Percentiles rank a stretch among this genome's conserved stretches.
Conservation (phyloP, 2,329 filamentous ascomycete species). For the Phoma herbarum region DNA sequence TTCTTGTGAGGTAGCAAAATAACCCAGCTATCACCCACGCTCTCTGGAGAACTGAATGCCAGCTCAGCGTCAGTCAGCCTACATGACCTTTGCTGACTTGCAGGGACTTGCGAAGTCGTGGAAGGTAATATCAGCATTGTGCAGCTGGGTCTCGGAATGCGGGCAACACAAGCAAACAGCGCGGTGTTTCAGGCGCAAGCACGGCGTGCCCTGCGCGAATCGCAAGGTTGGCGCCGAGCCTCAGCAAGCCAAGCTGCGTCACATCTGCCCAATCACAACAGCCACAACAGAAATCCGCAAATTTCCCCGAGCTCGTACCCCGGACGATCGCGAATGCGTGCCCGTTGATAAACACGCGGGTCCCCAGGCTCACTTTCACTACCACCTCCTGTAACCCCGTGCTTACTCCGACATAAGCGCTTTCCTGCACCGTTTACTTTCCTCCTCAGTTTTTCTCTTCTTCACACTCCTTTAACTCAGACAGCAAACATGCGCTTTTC, state of each 20-base stretch:
- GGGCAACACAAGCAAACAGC: conserved; percentile 1
- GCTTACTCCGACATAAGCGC: background rate
- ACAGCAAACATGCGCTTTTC: conserved; percentile 32
- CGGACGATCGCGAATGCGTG: conserved; percentile 3
- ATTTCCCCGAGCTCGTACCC: conserved; percentile 16
- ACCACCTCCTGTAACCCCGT: background rate
- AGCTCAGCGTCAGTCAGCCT: no score
- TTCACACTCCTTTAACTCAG: conserved; percentile 17
- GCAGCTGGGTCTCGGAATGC: conserved; percentile 11
- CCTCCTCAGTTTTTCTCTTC: conserved; percentile 1
- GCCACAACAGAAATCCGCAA: conserved; percentile 1
- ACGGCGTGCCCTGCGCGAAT: conserved; percentile 11
- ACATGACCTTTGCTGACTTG: background rate
- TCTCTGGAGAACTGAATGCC: background rate
- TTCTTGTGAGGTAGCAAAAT: background rate
- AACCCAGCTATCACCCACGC: background rate
- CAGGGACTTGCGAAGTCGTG: conserved; percentile 3
- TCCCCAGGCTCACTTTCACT: conserved; percentile 13
- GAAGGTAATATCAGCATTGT: background rate
- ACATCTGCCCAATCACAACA: conserved; percentile 11
- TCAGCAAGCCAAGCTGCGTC: conserved; percentile 11
- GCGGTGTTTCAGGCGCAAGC: conserved; percentile 8
- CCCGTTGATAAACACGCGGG: conserved; percentile 20
- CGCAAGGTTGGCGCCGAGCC: conserved; percentile 15
- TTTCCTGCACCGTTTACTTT: background rate